phyloP scores from a whole-genome alignment of 1,284 basidiomycete species.

The Trichosporon inkin region DNA sequence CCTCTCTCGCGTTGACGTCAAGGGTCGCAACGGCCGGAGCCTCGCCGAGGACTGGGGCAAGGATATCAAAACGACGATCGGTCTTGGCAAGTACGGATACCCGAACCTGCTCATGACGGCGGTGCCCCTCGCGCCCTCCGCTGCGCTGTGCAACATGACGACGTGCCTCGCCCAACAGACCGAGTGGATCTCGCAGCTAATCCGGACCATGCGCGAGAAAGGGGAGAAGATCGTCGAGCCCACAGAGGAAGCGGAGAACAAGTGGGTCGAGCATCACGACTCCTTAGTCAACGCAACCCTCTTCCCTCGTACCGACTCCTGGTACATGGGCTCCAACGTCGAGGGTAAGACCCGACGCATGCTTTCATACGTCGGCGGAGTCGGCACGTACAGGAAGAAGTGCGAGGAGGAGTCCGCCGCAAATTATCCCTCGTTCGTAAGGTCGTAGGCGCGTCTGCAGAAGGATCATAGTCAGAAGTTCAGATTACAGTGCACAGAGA shows the following conservation, averaged over 20 bases:
- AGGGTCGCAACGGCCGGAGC: constrained; percentile 10
- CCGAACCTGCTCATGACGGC: constrained; percentile 22
- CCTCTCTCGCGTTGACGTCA: constrained; percentile 16
- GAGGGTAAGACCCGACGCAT: constrained; percentile 19
- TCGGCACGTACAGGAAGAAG: constrained; percentile 15
- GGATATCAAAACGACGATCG: constrained; percentile 17
- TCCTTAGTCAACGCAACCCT: constrained; percentile 14
- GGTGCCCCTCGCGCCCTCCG: constrained; percentile 14
- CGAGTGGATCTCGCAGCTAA: constrained; percentile 16
- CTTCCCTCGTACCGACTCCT: constrained; percentile 15
- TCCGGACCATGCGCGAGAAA: constrained; percentile 2
- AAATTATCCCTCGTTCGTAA: constrained; percentile 16
- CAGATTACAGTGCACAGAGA: not conserved
- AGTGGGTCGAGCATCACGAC: constrained; percentile 20
- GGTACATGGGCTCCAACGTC: constrained; percentile 23
- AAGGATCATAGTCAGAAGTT: not conserved
- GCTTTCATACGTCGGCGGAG: constrained; percentile 19
- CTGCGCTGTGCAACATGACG: constrained; percentile 21
- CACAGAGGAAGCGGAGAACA: constrained; percentile 12
- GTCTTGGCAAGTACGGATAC: constrained; percentile 16
- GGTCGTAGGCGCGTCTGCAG: not conserved
- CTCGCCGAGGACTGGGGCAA: constrained; percentile 18
- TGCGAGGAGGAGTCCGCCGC: constrained; percentile 16
- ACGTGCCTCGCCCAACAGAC: constrained; percentile 20
- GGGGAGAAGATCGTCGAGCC: constrained; percentile 15